Conservation (phyloP, 768 basidiomycete species). For the Serendipita indica region DNA sequence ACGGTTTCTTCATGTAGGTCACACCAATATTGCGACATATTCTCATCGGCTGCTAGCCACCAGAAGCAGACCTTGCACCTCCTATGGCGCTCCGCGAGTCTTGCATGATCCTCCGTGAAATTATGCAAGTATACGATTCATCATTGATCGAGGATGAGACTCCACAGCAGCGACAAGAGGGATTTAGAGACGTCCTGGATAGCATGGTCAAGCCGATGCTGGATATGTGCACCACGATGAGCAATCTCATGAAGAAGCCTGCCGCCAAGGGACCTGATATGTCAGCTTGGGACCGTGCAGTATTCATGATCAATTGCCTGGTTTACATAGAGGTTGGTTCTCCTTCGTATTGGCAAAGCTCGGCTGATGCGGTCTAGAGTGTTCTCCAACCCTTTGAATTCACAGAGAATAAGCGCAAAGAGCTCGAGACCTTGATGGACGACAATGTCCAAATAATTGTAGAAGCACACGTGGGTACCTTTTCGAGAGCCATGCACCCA, state of each 20-base stretch:
- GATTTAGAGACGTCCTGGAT: slow-evolving; percentile 63
- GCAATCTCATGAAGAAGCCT: slow-evolving; percentile 28
- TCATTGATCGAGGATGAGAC: slow-evolving; percentile 61
- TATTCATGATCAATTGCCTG: slow-evolving; percentile 79
- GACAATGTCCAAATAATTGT: slow-evolving; percentile 47
- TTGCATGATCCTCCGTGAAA: slow-evolving; percentile 68
- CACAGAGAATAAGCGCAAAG: slow-evolving; percentile 41
- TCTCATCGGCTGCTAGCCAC: slow-evolving; percentile 18
- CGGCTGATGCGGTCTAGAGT: slow-evolving; percentile 28
- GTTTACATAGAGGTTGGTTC: slow-evolving; percentile 62
- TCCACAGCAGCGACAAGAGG: slow-evolving; percentile 22
- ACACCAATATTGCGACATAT: not conserved
- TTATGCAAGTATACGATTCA: slow-evolving; percentile 77
- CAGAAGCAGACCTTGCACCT: slow-evolving; percentile 54
- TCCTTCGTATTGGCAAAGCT: not conserved
- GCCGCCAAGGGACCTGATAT: slow-evolving; percentile 29
- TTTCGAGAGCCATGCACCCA: not conserved
- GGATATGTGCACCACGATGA: slow-evolving; percentile 52
- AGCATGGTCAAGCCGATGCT: slow-evolving; percentile 75
- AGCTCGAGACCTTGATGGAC: slow-evolving; percentile 47
- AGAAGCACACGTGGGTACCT: slow-evolving; percentile 61
- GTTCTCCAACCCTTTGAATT: slow-evolving; percentile 56
- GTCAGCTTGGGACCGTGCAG: slow-evolving; percentile 61
- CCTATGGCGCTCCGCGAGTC: slow-evolving; percentile 72
- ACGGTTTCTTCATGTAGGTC: slow-evolving; percentile 31